Conservation (phyloP, 75 land plant species). For the Cryptomeria japonica region DNA sequence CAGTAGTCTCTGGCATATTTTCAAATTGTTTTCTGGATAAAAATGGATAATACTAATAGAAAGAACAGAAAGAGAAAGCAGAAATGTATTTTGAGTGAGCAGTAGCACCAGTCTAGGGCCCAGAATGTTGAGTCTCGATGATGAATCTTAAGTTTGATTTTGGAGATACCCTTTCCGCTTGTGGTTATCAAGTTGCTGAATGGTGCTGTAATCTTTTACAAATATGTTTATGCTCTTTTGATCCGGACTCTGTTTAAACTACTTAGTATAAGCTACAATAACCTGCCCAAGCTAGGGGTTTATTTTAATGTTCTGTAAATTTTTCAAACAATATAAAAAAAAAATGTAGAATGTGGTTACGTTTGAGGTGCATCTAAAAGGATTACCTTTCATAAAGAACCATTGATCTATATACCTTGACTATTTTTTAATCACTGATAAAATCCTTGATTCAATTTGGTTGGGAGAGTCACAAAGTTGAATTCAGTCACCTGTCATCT, state of each 20-base stretch:
- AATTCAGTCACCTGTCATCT: not conserved
- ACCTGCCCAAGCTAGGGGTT: not conserved
- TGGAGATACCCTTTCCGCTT: not conserved
- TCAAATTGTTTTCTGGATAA: not conserved
- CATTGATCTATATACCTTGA: not conserved
- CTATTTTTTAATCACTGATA: not conserved
- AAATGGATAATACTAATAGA: not conserved
- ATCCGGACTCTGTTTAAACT: not conserved
- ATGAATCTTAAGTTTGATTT: not conserved
- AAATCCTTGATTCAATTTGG: not conserved
- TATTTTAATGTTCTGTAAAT: not conserved
- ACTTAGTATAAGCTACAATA: not conserved
- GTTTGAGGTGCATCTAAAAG: too few relatives aligned
- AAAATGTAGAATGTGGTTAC: not conserved
- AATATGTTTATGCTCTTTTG: not conserved
- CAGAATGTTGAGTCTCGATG: not conserved
- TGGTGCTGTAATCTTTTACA: not conserved
- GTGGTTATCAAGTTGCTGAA: not conserved
- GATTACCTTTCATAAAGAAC: not conserved
- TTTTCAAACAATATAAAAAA: not conserved
- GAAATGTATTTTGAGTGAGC: not conserved
- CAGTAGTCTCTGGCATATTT: not conserved
- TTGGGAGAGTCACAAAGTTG: not conserved
- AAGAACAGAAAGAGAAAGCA: not conserved
- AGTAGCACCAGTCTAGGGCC: not conserved